These are phyloP conservation scores for Metarhizium brunneum DNA, from an alignment of 2,329 filamentous ascomycete genomes.

Conservation along the genomic window DNA sequence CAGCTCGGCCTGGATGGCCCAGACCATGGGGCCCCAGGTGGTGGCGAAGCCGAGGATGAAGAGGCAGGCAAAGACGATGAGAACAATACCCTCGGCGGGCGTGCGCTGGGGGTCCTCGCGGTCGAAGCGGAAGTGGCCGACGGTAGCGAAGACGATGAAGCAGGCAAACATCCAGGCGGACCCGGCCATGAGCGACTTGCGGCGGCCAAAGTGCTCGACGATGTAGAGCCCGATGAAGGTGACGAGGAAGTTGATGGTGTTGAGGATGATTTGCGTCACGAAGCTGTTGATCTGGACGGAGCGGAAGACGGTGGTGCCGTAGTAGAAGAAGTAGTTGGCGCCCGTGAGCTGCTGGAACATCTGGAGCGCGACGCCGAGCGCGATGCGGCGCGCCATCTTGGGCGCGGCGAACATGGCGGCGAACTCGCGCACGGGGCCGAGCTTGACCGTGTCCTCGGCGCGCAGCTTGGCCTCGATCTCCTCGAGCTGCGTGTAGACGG, in stretches of 20 bases:
- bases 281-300: slow-evolving; percentile 47
- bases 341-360: slow-evolving; percentile 61
- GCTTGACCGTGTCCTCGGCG: slow-evolving; percentile 32
- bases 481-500: slow-evolving; percentile 37
- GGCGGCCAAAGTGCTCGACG: slow-evolving; percentile 58
- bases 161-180: slow-evolving; percentile 51
- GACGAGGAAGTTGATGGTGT: slow-evolving; percentile 56
- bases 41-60: slow-evolving; percentile 59
- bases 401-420: slow-evolving; percentile 55
- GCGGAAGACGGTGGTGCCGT: slow-evolving; percentile 43
- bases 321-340: slow-evolving; percentile 60
- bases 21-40: slow-evolving; percentile 58
- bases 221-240: slow-evolving; percentile 62
- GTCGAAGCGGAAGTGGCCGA: slow-evolving; percentile 40
- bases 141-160: slow-evolving; percentile 48
- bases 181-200: slow-evolving; percentile 53
- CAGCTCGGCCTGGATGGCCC: slow-evolving; percentile 56
- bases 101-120: slow-evolving; percentile 23
- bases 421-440: slow-evolving; percentile 35
- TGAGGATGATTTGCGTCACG: slow-evolving; percentile 58
- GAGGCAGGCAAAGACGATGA: slow-evolving; percentile 55
- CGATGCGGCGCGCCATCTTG: slow-evolving; percentile 52
- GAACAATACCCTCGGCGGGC: slow-evolving; percentile 40
- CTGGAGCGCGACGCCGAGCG: slow-evolving; percentile 51
- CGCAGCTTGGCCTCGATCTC: slow-evolving; percentile 45